A percentile compares a stretch with the other conserved stretches of the same genome.
Evolutionary conservation across 352 stramenopile species (phyloP).

Genomic region (Globisporangium paddicum): DNA sequence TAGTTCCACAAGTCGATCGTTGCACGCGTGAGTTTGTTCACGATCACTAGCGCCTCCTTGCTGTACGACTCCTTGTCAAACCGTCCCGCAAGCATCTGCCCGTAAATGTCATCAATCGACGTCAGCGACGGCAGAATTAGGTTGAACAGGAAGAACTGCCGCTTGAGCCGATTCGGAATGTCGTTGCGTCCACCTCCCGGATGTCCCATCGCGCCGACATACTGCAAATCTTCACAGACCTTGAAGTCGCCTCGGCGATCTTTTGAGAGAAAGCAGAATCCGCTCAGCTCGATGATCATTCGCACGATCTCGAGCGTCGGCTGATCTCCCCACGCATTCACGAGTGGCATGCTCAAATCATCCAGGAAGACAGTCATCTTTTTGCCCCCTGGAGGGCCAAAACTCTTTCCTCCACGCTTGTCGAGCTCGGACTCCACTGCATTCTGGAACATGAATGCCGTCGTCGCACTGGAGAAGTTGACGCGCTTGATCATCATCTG

Average conservation of each 20-base stretch:
- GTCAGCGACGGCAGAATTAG: conserved; percentile 96
- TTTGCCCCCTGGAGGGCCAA: conserved; percentile 96
- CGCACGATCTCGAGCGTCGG: conserved; percentile 97
- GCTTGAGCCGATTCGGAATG: conserved; percentile 98
- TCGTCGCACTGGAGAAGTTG: conserved; percentile 98
- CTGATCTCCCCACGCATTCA: conserved; percentile 99
- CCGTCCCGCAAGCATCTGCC: conserved; percentile 95
- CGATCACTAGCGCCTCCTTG: conserved; percentile 80
- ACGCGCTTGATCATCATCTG: conserved; percentile 96
- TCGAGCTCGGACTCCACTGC: conserved; percentile 97
- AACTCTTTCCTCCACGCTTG: conserved; percentile 97
- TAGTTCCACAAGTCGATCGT: conserved; percentile 97
- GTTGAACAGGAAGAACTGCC: conserved; percentile 99
- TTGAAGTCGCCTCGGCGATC: conserved; percentile 98
- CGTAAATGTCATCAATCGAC: conserved; percentile 99
- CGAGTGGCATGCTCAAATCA: conserved; percentile 96
- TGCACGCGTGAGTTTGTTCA: conserved; percentile 92
- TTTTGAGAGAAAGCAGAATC: conserved; percentile 98
- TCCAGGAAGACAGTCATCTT: conserved; percentile 99
- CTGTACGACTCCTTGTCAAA: conserved; percentile 90
- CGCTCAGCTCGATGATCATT: conserved; percentile 95
- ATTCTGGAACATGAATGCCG: conserved; percentile 97
- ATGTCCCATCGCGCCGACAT: conserved; percentile 97
- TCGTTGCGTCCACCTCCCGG: conserved; percentile 97
- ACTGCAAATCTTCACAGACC: conserved; percentile 96